Base-by-base conservation (phyloP, 352 stramenopile genomes). In the Phytopythium boreale region DNA sequence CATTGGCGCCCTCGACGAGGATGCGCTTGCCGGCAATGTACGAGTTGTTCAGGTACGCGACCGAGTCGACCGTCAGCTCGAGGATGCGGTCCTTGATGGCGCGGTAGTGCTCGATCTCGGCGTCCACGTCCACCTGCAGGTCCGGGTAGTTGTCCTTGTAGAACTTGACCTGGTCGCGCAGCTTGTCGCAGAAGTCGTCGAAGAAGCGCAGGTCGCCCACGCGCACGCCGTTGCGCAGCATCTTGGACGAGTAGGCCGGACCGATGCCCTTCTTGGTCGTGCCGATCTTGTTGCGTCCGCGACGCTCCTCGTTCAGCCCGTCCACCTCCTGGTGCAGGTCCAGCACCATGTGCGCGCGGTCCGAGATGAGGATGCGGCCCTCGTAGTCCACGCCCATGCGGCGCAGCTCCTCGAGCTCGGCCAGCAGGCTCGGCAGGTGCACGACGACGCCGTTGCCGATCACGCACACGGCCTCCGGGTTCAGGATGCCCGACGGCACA, bases 181-280 rank as follows among this genome's bases (percentile, higher is more conserved):
- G 93, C 69, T 97, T 95, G 66, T 93, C 80, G 61, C 91, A 68
- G 36, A 95, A 95, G 66, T 95, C 87, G 46, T 95, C 87, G 64
- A 93, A 95, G 80, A 87, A 95, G 63, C 87, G 80, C 56, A 99
- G 74, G 72, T 99, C 96, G 26, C 97, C 97, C 26, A 99, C 91
- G 53, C 98, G 96, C 12, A 99, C 80, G 53, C 97, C 98, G 73
- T 99, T 99, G 51, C 98, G 89, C 58, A 96, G 90, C 78, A 99
- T 99, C 84, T 99, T 99, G 75, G 90, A 98, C 41, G 95, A 93
- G 82, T 99, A 99, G 6, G 97, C 93, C 58, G 97, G 97, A 69
- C 97, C 98, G 72, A 99, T 99, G 62, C 87, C 93, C 75, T 99
- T 98, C 83, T 99, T 99, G 61, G 98, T 99, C 51, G 98, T 99